These are phyloP conservation scores for Starmerella sirachaensis DNA, from an alignment of 805 yeast species.

Conservation along the genomic window DNA sequence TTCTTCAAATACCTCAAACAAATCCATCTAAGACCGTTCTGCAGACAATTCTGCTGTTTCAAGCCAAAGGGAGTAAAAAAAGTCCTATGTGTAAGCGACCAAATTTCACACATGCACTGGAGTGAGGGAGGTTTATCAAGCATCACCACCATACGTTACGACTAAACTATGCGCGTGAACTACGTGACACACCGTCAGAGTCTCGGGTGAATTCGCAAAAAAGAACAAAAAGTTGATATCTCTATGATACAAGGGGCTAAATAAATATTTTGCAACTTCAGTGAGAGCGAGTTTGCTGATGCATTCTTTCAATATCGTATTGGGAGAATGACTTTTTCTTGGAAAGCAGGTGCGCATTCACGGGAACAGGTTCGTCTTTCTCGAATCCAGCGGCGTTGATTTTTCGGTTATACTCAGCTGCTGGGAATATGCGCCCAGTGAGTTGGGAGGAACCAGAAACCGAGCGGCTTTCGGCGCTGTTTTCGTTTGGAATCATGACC, in stretches of 20 bases:
- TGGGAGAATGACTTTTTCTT: conserved; percentile 11
- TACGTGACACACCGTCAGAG: no score
- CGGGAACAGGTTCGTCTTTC: conserved; percentile 22
- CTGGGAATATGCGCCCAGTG: conserved; percentile 20
- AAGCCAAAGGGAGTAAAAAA: no score
- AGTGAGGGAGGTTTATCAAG: no score
- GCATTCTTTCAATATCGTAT: conserved; percentile 17
- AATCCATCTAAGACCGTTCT: conserved; percentile 19
- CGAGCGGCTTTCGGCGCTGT: conserved; percentile 18
- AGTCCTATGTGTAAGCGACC: conserved; percentile 8
- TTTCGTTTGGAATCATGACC: conserved; percentile 18
- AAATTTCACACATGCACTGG: conserved; percentile 1
- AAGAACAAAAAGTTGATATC: no score
- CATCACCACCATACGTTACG: no score
- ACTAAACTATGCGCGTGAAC: no score
- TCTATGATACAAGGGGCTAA: no score
- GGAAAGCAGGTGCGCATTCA: conserved; percentile 6
- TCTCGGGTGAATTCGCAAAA: no score
- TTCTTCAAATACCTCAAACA: conserved; percentile 23
- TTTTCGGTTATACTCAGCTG: conserved; percentile 23
- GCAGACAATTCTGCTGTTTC: no score
- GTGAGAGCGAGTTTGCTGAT: no score
- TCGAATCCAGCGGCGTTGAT: conserved; percentile 24
- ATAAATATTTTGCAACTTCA: no score
- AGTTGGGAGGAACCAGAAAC: conserved; percentile 23